Evolutionary conservation across 139 green algal species (phyloP).

Genomic region (Closterium sp.): DNA sequence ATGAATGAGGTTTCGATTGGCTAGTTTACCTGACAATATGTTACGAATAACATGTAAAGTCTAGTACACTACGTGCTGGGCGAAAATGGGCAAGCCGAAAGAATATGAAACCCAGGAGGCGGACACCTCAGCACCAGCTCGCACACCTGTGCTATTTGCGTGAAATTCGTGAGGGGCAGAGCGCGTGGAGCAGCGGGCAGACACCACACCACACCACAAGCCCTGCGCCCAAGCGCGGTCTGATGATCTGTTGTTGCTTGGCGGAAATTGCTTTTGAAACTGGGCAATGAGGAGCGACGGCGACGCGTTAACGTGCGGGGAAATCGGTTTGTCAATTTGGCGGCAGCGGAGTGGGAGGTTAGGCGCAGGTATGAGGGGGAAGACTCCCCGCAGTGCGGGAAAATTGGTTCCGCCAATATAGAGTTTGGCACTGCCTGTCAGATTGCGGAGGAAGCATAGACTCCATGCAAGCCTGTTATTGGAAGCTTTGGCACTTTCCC

Average conservation of each 20-base stretch:
- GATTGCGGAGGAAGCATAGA: too few species aligned
- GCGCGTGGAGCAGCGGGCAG: not conserved
- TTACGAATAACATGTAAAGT: too few species aligned
- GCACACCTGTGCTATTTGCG: not conserved
- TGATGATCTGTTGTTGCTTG: not conserved
- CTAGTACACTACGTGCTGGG: too few species aligned
- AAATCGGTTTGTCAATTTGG: not conserved
- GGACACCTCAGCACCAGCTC: not conserved
- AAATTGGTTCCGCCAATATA: too few species aligned
- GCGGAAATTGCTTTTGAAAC: not conserved
- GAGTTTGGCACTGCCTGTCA: too few species aligned
- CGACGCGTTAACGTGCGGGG: not conserved
- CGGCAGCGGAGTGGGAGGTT: not conserved
- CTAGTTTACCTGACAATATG: not conserved
- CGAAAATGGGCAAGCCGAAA: too few species aligned
- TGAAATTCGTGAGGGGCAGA: not conserved
- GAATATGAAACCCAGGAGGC: not conserved
- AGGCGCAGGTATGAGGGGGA: not conserved
- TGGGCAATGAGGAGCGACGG: not conserved
- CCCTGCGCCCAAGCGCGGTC: not conserved
- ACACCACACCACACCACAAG: not conserved
- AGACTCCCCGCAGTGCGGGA: too few species aligned
- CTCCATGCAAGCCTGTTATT: too few species aligned
- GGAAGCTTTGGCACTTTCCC: too few species aligned
- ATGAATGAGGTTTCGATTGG: not conserved